These are phyloP conservation scores for Macrophomina tecta DNA, from an alignment of 2,329 filamentous ascomycete species.

Conservation along the genomic window DNA sequence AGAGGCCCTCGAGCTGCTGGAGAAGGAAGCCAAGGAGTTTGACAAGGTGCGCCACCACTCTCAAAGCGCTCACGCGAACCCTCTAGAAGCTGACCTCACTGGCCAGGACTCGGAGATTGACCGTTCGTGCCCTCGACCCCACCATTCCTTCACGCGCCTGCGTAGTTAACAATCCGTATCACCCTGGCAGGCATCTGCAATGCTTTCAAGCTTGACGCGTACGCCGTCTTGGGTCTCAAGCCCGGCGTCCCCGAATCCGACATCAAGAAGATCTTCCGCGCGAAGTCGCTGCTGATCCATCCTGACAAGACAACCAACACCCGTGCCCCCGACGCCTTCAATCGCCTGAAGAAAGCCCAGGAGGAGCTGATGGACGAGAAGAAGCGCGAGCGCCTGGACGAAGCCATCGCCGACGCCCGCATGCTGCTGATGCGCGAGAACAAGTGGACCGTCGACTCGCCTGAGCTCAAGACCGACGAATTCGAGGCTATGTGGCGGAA, in stretches of 20 bases:
- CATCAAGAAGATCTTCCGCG: slow-evolving; percentile 93
- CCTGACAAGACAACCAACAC: slow-evolving; percentile 97
- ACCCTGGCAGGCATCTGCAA: slow-evolving; percentile 68
- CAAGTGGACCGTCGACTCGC: slow-evolving; percentile 88
- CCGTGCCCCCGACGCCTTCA: slow-evolving; percentile 90
- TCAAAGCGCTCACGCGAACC: background rate
- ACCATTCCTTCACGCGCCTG: background rate
- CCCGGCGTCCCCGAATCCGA: slow-evolving; percentile 94
- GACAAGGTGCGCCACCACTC: slow-evolving; percentile 68
- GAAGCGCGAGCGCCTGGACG: slow-evolving; percentile 82
- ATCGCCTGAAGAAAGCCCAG: slow-evolving; percentile 94
- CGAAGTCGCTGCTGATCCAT: slow-evolving; percentile 98
- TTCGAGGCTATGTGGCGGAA: slow-evolving; percentile 88
- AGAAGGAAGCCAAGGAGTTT: slow-evolving; percentile 86
- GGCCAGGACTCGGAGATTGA: slow-evolving; percentile 90
- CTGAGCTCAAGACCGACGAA: slow-evolving; percentile 81
- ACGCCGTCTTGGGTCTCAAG: slow-evolving; percentile 93
- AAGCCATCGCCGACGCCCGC: slow-evolving; percentile 93
- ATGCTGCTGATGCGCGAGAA: slow-evolving; percentile 93
- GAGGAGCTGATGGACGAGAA: slow-evolving; percentile 93
- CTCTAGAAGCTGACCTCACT: background rate
- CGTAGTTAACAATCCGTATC: background rate
- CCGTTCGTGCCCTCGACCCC: slow-evolving; percentile 51
- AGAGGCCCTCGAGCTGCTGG: slow-evolving; percentile 71
- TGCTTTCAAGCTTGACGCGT: slow-evolving; percentile 84